Percentiles rank a stretch among this genome's conserved stretches.
These are phyloP conservation scores for Apiotrichum laibachii DNA, from an alignment of 1,284 basidiomycete species.

Conservation along the genomic window DNA sequence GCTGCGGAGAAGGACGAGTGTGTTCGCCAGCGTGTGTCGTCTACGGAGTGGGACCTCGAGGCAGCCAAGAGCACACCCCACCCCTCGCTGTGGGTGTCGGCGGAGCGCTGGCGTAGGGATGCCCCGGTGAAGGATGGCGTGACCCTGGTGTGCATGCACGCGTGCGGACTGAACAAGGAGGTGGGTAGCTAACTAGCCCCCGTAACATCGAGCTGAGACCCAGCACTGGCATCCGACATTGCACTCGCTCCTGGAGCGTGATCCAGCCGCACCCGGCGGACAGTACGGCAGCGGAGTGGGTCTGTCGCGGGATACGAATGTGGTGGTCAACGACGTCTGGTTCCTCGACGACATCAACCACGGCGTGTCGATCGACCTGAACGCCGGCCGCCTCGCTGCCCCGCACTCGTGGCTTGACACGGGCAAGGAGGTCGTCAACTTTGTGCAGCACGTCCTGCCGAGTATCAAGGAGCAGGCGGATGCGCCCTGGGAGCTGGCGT, in stretches of 20 bases:
- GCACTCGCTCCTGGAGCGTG: conserved; percentile 48
- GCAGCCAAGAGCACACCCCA: conserved; percentile 30
- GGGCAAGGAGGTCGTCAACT: conserved; percentile 49
- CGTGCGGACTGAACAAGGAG: conserved; percentile 80
- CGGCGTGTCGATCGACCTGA: conserved; percentile 69
- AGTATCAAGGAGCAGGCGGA: not conserved
- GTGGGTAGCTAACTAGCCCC: conserved; percentile 49
- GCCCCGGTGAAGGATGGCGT: conserved; percentile 50
- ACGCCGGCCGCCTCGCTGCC: conserved; percentile 56
- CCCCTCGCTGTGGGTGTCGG: conserved; percentile 47
- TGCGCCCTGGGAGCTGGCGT: conserved; percentile 37
- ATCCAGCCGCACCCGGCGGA: not conserved
- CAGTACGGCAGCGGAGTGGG: conserved; percentile 7
- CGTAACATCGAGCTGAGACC: conserved; percentile 52
- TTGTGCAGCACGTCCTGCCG: conserved; percentile 53
- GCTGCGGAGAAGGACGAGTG: conserved; percentile 13
- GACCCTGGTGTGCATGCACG: conserved; percentile 71
- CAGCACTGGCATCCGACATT: conserved; percentile 63
- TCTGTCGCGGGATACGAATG: conserved; percentile 1
- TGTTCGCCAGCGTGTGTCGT: conserved; percentile 1
- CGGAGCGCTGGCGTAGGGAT: conserved; percentile 25
- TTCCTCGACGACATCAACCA: conserved; percentile 72
- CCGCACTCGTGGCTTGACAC: conserved; percentile 44
- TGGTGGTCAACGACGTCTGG: conserved; percentile 70
- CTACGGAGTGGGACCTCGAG: conserved; percentile 13